A percentile compares a stretch with the other conserved stretches of the same genome.
These are phyloP conservation scores for Pseudohalonectria lignicola DNA, from an alignment of 2,329 filamentous ascomycete species.

Conservation along the genomic window DNA sequence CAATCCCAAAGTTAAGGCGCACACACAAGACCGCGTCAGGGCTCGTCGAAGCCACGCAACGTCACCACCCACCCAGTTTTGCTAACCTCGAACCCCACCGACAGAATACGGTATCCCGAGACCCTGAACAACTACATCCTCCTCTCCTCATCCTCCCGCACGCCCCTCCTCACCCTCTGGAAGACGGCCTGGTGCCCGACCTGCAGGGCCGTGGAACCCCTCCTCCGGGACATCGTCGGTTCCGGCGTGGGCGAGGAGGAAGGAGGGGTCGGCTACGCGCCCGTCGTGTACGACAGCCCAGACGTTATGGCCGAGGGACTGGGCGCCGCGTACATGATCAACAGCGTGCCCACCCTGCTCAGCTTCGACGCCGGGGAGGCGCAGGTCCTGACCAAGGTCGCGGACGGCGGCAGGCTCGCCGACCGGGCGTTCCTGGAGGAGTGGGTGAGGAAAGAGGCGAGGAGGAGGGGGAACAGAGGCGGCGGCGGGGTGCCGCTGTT, in stretches of 20 bases:
- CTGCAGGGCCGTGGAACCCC: conserved; percentile 37
- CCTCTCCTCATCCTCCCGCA: conserved; percentile 40
- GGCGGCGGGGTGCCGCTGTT: conserved; percentile 17
- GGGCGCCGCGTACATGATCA: conserved; percentile 46
- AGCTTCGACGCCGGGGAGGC: conserved; percentile 46
- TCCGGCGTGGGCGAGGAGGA: conserved; percentile 41
- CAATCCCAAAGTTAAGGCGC: not conserved
- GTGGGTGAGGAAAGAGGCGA: conserved; percentile 41
- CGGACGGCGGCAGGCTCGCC: conserved; percentile 34
- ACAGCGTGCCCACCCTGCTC: conserved; percentile 43
- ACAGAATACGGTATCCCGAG: conserved; percentile 41
- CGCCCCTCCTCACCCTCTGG: conserved; percentile 50
- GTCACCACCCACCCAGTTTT: no score
- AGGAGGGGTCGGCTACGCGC: conserved; percentile 42
- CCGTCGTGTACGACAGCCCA: conserved; percentile 45
- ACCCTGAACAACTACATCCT: conserved; percentile 44
- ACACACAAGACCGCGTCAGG: no score
- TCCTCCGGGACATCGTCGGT: conserved; percentile 35
- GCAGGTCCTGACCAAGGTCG: conserved; percentile 34
- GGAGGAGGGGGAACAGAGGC: conserved; percentile 33
- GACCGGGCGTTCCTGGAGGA: conserved; percentile 38
- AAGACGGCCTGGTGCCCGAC: conserved; percentile 46
- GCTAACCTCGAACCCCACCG: no score
- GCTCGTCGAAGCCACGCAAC: no score
- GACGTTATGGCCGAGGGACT: conserved; percentile 40